Percentiles rank a stretch among this genome's conserved stretches.
Evolutionary conservation across 208 protist genomes (phyloP).

Genomic region (Trypanosoma cruzi): DNA sequence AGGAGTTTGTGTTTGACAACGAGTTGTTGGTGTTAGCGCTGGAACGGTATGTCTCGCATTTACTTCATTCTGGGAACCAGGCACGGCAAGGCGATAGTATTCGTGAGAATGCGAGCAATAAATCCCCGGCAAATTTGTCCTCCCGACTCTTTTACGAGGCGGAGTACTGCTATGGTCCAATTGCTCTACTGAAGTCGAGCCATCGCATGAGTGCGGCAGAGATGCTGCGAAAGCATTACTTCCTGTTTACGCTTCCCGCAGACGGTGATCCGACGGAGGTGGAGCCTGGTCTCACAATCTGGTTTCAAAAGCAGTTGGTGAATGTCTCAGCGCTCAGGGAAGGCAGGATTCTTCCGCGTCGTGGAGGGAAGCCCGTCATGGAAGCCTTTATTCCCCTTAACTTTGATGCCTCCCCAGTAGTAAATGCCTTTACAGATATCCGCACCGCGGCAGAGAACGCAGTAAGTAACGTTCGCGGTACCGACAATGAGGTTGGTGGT

Average conservation of each 20-base stretch:
- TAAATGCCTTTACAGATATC: conserved; percentile 7
- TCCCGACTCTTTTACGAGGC: background rate
- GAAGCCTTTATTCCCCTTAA: conserved; percentile 17
- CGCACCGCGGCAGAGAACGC: conserved; percentile 25
- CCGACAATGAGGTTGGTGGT: conserved; percentile 2
- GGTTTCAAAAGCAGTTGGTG: conserved; percentile 27
- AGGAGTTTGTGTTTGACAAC: conserved; percentile 35
- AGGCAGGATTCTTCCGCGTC: conserved; percentile 10
- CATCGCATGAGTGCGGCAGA: background rate
- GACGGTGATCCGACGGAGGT: conserved; percentile 61
- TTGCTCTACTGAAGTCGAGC: background rate
- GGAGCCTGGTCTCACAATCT: conserved; percentile 75
- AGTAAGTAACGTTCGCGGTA: background rate
- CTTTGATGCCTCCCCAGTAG: conserved; percentile 17
- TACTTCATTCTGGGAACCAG: conserved; percentile 2
- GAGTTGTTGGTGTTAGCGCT: conserved; percentile 25
- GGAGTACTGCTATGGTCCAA: conserved; percentile 18
- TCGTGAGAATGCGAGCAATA: background rate
- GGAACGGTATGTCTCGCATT: conserved; percentile 24
- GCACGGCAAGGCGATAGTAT: background rate
- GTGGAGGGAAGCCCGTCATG: background rate
- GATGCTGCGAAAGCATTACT: conserved; percentile 29
- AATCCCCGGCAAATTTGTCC: background rate
- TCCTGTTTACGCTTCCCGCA: conserved; percentile 40
- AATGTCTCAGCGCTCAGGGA: background rate